These are phyloP conservation scores for Bodo saltans DNA, from an alignment of 78 protist species.

Conservation along the genomic window DNA sequence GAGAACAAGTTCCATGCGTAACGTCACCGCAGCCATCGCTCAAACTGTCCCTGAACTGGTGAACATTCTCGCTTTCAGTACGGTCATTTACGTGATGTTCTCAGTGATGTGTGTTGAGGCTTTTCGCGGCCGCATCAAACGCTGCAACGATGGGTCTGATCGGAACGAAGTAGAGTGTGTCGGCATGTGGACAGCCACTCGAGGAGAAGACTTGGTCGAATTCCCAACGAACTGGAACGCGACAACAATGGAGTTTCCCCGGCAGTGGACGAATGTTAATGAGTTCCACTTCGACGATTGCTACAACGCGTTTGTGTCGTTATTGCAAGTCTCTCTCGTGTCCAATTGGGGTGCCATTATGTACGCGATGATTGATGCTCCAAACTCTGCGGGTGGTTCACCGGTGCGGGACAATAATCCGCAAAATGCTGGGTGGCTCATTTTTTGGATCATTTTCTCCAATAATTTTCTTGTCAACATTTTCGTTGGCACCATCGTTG, in stretches of 20 bases:
- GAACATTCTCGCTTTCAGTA: conserved; percentile 29
- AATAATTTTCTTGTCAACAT: conserved; percentile 1
- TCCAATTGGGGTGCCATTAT: conserved; percentile 22
- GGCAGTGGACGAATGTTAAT: conserved; percentile 9
- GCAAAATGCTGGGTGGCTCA: not conserved
- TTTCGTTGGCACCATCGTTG: conserved; percentile 19
- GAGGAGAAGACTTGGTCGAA: not conserved
- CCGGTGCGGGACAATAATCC: not conserved
- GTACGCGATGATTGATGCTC: conserved; percentile 13
- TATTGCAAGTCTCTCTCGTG: not conserved
- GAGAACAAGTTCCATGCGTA: conserved; percentile 2
- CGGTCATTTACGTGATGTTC: conserved; percentile 33
- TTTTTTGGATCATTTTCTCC: conserved; percentile 8
- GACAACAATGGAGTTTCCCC: not conserved
- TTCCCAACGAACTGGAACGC: not conserved
- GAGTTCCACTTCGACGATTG: conserved; percentile 8
- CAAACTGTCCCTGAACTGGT: conserved; percentile 33
- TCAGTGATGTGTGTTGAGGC: conserved; percentile 41
- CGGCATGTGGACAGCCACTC: not conserved
- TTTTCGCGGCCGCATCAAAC: not conserved
- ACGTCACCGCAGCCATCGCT: not conserved
- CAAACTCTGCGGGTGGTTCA: not conserved
- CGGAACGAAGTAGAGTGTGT: not conserved
- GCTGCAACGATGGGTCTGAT: conserved; percentile 8
- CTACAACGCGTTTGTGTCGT: not conserved